Percentiles rank a stretch among this genome's conserved stretches.
phyloP scores from a whole-genome alignment of 306 rosid genomes.

The Potentilla sterilis region DNA sequence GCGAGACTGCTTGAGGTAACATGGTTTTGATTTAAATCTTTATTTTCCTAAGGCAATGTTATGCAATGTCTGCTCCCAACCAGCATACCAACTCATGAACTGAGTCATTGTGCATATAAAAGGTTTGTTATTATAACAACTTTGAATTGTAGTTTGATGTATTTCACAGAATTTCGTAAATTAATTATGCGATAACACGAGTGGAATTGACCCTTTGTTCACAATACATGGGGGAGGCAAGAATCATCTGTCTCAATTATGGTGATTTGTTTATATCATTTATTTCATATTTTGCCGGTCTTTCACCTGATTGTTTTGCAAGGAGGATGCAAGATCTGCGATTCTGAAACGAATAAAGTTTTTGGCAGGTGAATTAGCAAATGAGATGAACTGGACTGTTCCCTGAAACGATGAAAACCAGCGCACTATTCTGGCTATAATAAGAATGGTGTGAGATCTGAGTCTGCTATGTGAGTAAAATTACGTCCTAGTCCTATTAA shows the following conservation, averaged over 20 bases:
- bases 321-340: background rate
- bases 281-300: no score
- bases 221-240: no score
- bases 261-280: no score
- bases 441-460: background rate
- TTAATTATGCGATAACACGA: background rate
- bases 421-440: background rate
- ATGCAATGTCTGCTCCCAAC: conserved; percentile 25
- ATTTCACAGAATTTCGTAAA: no score
- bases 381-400: background rate
- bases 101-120: background rate
- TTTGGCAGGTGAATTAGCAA: background rate
- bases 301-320: no score
- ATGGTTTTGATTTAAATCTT: conserved; percentile 26
- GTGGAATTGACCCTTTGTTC: background rate
- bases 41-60: conserved; percentile 16
- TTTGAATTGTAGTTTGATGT: no score
- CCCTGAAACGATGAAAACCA: background rate
- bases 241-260: no score
- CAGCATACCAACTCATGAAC: conserved; percentile 28
- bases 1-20: conserved; percentile 7
- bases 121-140: background rate
- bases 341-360: background rate
- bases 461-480: background rate
- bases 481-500: no score